Conservation (phyloP, 1,284 basidiomycete species). For the Volvariella surrecta region DNA sequence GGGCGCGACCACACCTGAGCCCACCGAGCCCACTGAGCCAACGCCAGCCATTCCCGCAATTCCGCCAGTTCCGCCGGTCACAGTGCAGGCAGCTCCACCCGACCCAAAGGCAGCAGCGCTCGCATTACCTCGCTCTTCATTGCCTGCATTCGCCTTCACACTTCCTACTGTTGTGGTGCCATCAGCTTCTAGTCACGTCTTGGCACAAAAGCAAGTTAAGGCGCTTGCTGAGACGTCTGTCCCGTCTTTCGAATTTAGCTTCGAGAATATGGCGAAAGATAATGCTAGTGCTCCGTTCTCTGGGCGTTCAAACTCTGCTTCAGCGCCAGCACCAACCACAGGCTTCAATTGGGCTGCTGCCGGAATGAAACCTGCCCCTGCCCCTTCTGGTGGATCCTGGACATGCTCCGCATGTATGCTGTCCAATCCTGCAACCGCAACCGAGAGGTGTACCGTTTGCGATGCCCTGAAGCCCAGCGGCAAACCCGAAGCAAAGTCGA, state of each 20-base stretch:
- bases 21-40: background rate
- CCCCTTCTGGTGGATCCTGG: constrained; percentile 17
- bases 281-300: background rate
- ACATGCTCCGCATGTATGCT: constrained; percentile 34
- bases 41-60: background rate
- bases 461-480: constrained; percentile 14
- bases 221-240: constrained; percentile 15
- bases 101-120: constrained; percentile 25
- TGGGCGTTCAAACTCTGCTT: constrained; percentile 2
- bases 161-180: constrained; percentile 6
- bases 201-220: constrained; percentile 21
- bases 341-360: constrained; percentile 4
- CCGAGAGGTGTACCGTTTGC: background rate
- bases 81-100: background rate
- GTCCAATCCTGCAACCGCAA: background rate
- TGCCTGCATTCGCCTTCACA: constrained; percentile 16
- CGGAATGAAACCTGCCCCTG: constrained; percentile 5
- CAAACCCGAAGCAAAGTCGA: constrained; percentile 12
- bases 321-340: constrained; percentile 11
- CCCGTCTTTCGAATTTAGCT: constrained; percentile 17
- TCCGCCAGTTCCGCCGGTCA: background rate
- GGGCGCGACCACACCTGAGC: background rate
- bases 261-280: background rate
- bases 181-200: constrained; percentile 20
- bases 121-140: constrained; percentile 11